Evolutionary conservation across 352 stramenopile species (phyloP), one percentile per base, ranked within the genome.

Genomic region (Plasmopara halstedii): DNA sequence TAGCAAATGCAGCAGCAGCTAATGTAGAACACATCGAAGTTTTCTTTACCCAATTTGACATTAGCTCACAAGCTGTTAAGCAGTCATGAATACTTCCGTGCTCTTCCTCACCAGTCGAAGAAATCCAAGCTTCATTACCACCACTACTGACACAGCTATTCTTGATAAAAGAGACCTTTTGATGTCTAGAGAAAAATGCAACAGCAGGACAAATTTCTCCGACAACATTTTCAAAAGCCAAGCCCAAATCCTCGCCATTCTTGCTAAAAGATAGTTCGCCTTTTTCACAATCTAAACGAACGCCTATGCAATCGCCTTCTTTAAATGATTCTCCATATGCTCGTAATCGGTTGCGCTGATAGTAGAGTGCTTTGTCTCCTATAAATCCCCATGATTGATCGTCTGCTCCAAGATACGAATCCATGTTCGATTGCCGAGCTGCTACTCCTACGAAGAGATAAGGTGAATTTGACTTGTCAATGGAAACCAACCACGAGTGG

Each of bases 381-480:
- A 99, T 99, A 44, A 97, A 97, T 7, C 97, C 97, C 96, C 96
- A 99, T 0, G 95, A 97, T 32, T 98, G 81, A 22, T 96, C 89
- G 47, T 99, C 96, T 7, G 95, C 89, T 1, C 97, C 97, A 17
- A 99, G 74, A 61, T 99, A 99, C 3, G 94, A 98, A 36, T 95
- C 88, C 11, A 93, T 65, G 55, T 95, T 98, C 0, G 85, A 88
- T 37, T 85, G 73, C 13, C 80, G 67, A 10, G 86, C 97, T 1
- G 94, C 89, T 6, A 99, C 85, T 3, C 97, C 97, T 41, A 99
- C 71, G 59, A 99, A 99, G 0, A 99, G 58, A 62, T 99, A 98
- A 9, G 88, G 84, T 4, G 89, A 96, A 20, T 86, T 84, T n/a
- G 91, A 97, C 51, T 97, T 95, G 14, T 99, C 94, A 7, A 99